phyloP scores from a whole-genome alignment of 2,329 filamentous ascomycete species.

The Xylaria sp. region DNA sequence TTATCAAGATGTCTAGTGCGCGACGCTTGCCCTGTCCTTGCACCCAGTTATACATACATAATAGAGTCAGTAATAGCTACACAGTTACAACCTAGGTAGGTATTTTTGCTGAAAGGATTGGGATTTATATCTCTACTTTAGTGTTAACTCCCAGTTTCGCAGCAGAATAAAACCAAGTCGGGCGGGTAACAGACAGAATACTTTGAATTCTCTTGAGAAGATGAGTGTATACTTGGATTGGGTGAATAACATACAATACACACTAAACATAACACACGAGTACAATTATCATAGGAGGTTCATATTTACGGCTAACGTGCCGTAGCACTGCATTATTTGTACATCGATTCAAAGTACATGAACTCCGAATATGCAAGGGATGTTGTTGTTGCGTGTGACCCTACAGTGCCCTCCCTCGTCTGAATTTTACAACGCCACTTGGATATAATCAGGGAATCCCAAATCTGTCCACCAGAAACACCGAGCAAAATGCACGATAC shows the following conservation, averaged over 20 bases:
- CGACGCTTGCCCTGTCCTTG: too few species aligned
- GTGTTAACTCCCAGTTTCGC: neutral
- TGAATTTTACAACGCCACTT: constrained; percentile 19
- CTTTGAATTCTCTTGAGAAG: neutral
- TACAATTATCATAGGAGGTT: constrained; percentile 3
- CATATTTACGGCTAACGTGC: constrained; percentile 17
- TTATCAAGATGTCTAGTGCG: too few species aligned
- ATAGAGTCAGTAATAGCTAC: too few species aligned
- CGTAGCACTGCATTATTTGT: constrained; percentile 28
- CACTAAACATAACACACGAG: neutral
- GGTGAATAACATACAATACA: neutral
- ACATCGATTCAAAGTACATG: constrained; percentile 25
- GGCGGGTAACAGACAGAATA: neutral
- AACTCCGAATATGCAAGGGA: constrained; percentile 30
- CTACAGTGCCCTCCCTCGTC: constrained; percentile 17
- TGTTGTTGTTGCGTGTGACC: constrained; percentile 13
- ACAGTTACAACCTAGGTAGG: too few species aligned
- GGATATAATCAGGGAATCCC: constrained; percentile 27
- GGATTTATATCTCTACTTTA: neutral
- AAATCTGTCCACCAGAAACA: constrained; percentile 27
- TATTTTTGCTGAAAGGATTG: too few species aligned
- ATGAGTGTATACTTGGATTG: neutral
- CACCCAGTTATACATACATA: too few species aligned
- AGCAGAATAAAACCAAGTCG: too few species aligned
- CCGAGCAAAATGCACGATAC: constrained; percentile 35